Conservation (phyloP, 208 protist genomes). For the Tetramitus jugosus region DNA sequence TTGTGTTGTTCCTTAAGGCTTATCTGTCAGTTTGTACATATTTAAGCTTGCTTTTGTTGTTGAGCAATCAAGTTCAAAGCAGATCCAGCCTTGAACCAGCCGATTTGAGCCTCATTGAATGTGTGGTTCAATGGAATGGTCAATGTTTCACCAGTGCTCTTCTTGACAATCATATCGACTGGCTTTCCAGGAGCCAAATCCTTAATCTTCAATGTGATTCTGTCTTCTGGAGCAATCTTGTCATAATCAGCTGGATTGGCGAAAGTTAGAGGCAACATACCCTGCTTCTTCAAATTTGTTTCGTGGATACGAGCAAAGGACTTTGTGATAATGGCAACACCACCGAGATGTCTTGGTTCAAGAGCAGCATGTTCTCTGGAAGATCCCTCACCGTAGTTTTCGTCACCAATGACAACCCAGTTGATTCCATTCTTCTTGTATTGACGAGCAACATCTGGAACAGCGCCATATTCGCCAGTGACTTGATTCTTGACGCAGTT, state of each 20-base stretch:
- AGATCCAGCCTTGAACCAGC: slow-evolving; percentile 68
- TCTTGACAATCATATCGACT: slow-evolving; percentile 26
- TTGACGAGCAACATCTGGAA: slow-evolving; percentile 45
- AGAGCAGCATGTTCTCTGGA: slow-evolving; percentile 69
- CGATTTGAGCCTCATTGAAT: slow-evolving; percentile 66
- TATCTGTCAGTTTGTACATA: too few species aligned
- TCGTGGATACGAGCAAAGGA: slow-evolving; percentile 76
- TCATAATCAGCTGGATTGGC: slow-evolving; percentile 61
- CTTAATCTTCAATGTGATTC: slow-evolving; percentile 28
- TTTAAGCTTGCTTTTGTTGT: too few species aligned
- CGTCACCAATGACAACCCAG: slow-evolving; percentile 71
- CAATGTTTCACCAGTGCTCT: slow-evolving; percentile 35
- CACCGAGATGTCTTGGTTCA: slow-evolving; percentile 57
- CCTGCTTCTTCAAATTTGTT: slow-evolving; percentile 77
- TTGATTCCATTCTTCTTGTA: slow-evolving; percentile 47
- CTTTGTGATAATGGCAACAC: slow-evolving; percentile 54
- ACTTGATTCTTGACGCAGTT: slow-evolving; percentile 56
- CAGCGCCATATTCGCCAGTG: slow-evolving; percentile 44
- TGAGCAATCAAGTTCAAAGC: slow-evolving; percentile 49
- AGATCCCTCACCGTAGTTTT: slow-evolving; percentile 72
- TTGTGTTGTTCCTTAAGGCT: too few species aligned
- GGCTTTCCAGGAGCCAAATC: neutral
- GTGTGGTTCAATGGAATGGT: slow-evolving; percentile 59
- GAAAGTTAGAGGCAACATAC: slow-evolving; percentile 67
- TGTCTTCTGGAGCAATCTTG: slow-evolving; percentile 38